These are phyloP conservation scores for Psidium guajava DNA, from an alignment of 345 rosid species.

Conservation along the genomic window DNA sequence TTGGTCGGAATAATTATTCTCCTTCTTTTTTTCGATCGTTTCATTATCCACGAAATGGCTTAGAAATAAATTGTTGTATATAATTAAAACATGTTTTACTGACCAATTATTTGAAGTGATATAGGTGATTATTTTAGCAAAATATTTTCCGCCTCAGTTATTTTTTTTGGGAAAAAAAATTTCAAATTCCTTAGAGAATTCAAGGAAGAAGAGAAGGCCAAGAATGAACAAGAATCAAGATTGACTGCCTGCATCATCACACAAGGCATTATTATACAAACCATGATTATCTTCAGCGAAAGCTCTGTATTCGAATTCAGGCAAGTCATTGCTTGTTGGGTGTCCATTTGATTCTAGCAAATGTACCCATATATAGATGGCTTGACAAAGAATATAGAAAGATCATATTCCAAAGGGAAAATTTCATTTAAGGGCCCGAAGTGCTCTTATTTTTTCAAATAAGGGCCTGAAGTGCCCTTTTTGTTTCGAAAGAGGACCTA, in stretches of 20 bases:
- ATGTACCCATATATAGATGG: neutral
- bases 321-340: constrained; percentile 15
- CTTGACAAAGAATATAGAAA: neutral
- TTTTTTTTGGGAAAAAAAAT: neutral
- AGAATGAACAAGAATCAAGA: constrained; percentile 28
- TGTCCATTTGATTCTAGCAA: neutral
- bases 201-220: constrained; percentile 24
- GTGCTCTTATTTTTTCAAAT: too few species aligned
- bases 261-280: neutral
- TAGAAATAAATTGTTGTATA: too few species aligned
- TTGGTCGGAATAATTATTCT: neutral
- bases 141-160: neutral
- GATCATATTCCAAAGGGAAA: neutral
- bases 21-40: neutral
- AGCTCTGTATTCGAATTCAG: neutral
- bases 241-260: constrained; percentile 19
- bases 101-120: neutral
- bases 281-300: neutral
- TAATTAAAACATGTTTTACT: too few species aligned
- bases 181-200: neutral
- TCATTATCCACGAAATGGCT: too few species aligned
- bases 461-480: too few species aligned
- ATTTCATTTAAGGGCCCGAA: too few species aligned
- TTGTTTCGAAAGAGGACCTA: too few species aligned
- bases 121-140: neutral